Conservation (phyloP, 2,329 filamentous ascomycete species). For the Ascochyta rabiei region DNA sequence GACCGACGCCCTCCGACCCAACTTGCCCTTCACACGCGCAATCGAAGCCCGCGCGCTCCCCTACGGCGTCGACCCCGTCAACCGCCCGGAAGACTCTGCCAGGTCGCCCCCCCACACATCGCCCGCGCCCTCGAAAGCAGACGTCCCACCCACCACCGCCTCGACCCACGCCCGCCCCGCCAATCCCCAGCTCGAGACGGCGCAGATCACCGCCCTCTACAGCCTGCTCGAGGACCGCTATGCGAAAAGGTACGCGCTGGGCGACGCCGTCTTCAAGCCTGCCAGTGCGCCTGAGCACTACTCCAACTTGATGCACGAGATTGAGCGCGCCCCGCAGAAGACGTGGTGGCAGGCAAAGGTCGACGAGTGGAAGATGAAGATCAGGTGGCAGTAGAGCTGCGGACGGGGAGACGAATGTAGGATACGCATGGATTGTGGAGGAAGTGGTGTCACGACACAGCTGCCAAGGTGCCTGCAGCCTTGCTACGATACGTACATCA, state of each 20-base stretch:
- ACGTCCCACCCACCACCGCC: constrained; percentile 14
- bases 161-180: constrained; percentile 11
- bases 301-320: constrained; percentile 43
- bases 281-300: constrained; percentile 46
- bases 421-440: neutral
- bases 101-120: constrained; percentile 3
- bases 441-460: neutral
- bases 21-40: constrained; percentile 52
- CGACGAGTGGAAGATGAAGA: constrained; percentile 48
- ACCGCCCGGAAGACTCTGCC: constrained; percentile 16
- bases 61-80: constrained; percentile 37
- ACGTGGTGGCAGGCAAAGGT: constrained; percentile 44
- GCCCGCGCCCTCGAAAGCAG: constrained; percentile 14
- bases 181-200: constrained; percentile 45
- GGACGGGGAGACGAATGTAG: neutral
- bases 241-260: constrained; percentile 48
- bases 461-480: neutral
- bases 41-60: constrained; percentile 50
- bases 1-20: constrained; percentile 56
- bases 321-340: constrained; percentile 43
- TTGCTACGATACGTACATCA: neutral
- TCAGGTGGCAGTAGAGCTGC: constrained; percentile 36
- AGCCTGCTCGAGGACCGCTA: constrained; percentile 66
- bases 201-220: constrained; percentile 64
- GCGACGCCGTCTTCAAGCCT: constrained; percentile 38